Conservation (phyloP, 768 basidiomycete species). For the Termitomyces sp. region DNA sequence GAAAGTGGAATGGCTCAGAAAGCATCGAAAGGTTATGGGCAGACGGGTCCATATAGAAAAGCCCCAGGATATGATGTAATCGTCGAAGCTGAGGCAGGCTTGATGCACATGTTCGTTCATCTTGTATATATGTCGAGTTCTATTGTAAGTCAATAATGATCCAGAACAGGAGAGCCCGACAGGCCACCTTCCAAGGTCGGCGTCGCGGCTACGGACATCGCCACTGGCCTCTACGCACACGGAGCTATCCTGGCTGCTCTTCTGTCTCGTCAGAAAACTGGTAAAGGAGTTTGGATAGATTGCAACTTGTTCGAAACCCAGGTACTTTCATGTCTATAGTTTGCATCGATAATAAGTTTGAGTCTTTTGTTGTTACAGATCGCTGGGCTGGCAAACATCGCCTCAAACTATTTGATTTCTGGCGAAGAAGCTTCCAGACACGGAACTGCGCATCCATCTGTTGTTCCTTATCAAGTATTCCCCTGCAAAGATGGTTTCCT, state of each 20-base stretch:
- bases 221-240: slow-evolving; percentile 86
- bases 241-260: slow-evolving; percentile 91
- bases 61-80: slow-evolving; percentile 87
- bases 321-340: slow-evolving; percentile 31
- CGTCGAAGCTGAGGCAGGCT: slow-evolving; percentile 85
- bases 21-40: slow-evolving; percentile 39
- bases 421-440: slow-evolving; percentile 78
- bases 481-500: slow-evolving; percentile 82
- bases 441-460: slow-evolving; percentile 92
- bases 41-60: slow-evolving; percentile 82
- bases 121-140: slow-evolving; percentile 8
- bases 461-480: slow-evolving; percentile 92
- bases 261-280: slow-evolving; percentile 76
- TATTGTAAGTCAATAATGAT: neutral
- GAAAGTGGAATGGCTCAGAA: neutral
- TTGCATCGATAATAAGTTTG: neutral
- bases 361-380: slow-evolving; percentile 41
- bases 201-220: slow-evolving; percentile 87
- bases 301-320: slow-evolving; percentile 91
- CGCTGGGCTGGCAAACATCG: slow-evolving; percentile 88
- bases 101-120: slow-evolving; percentile 82
- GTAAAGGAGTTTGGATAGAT: slow-evolving; percentile 87
- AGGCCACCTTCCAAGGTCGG: slow-evolving; percentile 92
- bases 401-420: slow-evolving; percentile 87
- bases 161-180: slow-evolving; percentile 83